Evolutionary conservation across 2,329 filamentous ascomycete genomes (phyloP).

Genomic region (Fusarium succisae): DNA sequence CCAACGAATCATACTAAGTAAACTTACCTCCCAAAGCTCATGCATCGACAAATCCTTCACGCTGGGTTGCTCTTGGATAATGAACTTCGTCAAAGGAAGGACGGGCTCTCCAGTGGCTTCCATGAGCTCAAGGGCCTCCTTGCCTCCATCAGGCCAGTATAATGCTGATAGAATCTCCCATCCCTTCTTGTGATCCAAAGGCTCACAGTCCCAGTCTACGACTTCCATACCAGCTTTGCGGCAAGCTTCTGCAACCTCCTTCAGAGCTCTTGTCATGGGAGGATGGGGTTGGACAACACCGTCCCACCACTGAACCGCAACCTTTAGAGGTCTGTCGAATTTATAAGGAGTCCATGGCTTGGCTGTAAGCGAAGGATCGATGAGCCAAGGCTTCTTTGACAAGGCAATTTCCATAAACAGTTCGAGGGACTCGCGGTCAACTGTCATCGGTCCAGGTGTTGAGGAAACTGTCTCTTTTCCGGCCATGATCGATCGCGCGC

Average conservation of each 20-base stretch:
- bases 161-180: constrained; percentile 56
- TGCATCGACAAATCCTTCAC: constrained; percentile 52
- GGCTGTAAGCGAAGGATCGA: constrained; percentile 46
- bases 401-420: constrained; percentile 48
- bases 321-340: constrained; percentile 58
- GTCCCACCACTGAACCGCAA: constrained; percentile 70
- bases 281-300: constrained; percentile 69
- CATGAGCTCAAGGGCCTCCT: constrained; percentile 61
- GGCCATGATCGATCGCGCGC: constrained; percentile 41
- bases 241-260: constrained; percentile 62
- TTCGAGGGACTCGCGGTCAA: constrained; percentile 48
- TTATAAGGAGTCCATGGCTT: constrained; percentile 49
- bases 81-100: constrained; percentile 66
- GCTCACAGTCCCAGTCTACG: constrained; percentile 61
- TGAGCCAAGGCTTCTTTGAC: constrained; percentile 46
- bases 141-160: constrained; percentile 70
- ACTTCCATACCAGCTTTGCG: constrained; percentile 60
- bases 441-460: constrained; percentile 47
- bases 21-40: constrained; percentile 51
- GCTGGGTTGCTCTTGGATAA: constrained; percentile 63
- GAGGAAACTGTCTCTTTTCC: constrained; percentile 50
- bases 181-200: constrained; percentile 61
- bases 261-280: constrained; percentile 65
- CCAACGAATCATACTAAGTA: rapidly evolving
- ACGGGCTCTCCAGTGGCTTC: constrained; percentile 65